Evolutionary conservation across 495 filamentous ascomycete species (phyloP).

Genomic region (Aspergillus asperescens): DNA sequence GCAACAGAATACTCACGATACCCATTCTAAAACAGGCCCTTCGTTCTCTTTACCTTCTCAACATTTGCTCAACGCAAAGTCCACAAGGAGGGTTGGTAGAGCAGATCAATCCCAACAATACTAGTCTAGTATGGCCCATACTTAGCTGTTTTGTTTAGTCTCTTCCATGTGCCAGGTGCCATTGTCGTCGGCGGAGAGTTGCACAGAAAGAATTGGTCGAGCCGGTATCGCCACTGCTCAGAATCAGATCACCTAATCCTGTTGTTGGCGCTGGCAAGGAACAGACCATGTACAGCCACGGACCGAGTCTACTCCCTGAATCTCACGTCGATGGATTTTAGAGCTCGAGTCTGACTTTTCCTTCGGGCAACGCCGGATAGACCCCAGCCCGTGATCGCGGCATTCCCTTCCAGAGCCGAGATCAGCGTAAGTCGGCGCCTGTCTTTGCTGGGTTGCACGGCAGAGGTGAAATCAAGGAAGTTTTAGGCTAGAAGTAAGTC

Average conservation of each 20-base stretch:
- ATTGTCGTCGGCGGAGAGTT: background rate
- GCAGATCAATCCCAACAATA: background rate
- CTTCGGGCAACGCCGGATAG: background rate
- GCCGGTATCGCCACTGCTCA: background rate
- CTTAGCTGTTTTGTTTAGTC: background rate
- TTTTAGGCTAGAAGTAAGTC: background rate
- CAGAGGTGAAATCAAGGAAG: constrained; percentile 4
- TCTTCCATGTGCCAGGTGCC: background rate
- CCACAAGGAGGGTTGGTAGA: background rate
- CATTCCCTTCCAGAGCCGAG: background rate
- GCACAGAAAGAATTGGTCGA: background rate
- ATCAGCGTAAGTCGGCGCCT: background rate
- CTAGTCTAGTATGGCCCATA: background rate
- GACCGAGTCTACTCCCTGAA: background rate
- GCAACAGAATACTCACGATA: background rate
- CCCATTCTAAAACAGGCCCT: background rate
- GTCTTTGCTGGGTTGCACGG: background rate
- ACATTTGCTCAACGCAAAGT: background rate
- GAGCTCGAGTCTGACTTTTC: background rate
- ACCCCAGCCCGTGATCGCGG: background rate
- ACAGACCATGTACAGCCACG: background rate
- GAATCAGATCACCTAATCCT: background rate
- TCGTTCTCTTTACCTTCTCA: background rate
- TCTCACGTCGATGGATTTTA: background rate
- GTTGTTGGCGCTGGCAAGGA: background rate